Evolutionary conservation across 768 basidiomycete species (phyloP).

Genomic region (Kwoniella botswanensis): DNA sequence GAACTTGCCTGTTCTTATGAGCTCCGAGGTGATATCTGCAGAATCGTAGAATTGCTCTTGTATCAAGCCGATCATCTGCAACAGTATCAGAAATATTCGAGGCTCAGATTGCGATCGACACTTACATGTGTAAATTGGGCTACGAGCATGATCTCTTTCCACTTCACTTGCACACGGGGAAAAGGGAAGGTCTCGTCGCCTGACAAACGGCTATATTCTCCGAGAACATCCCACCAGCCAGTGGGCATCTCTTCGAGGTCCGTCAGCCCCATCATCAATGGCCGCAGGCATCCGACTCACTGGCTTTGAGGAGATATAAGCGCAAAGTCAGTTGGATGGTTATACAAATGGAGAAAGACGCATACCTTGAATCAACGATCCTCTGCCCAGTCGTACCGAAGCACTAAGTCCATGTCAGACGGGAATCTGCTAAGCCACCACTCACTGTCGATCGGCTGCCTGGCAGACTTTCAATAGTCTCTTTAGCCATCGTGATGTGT

Average conservation of each 20-base stretch:
- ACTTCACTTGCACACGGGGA: constrained; percentile 9
- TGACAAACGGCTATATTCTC: constrained; percentile 7
- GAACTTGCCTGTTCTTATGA: constrained; percentile 6
- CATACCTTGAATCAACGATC: neutral
- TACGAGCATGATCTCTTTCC: constrained; percentile 10
- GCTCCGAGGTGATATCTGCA: constrained; percentile 5
- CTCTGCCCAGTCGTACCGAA: constrained; percentile 6
- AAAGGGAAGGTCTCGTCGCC: constrained; percentile 12
- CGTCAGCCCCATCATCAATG: neutral
- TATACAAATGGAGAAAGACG: neutral
- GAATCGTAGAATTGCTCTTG: constrained; percentile 15
- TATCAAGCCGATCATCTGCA: constrained; percentile 13
- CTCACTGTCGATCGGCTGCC: constrained; percentile 12
- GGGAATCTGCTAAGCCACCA: neutral
- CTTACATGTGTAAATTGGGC: constrained; percentile 10
- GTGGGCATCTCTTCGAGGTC: constrained; percentile 1
- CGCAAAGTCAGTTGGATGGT: no score
- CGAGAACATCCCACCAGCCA: constrained; percentile 11
- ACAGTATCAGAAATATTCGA: neutral
- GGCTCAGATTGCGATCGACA: no score
- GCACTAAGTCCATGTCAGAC: neutral
- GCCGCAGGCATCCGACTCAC: neutral
- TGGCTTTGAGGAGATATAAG: neutral
- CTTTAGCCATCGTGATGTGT: neutral
- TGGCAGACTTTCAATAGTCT: neutral